Percentiles rank a stretch among this genome's conserved stretches.
Conservation (phyloP, 75 land plant species). For the Cryptomeria japonica region DNA sequence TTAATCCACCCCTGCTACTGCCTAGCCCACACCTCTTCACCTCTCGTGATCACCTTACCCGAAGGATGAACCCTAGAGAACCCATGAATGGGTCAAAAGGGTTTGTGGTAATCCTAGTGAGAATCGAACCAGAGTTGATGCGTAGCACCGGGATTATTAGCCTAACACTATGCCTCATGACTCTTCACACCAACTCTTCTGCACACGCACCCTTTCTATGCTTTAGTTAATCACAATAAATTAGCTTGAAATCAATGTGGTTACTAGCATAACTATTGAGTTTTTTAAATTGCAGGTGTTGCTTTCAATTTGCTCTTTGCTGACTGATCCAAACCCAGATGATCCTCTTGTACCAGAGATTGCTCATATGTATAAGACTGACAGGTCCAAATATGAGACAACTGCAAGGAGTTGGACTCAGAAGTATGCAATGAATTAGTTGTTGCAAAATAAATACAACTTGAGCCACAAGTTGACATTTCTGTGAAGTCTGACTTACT, state of each 20-base stretch:
- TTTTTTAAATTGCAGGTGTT: conserved; percentile 26
- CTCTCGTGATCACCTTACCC: too few species aligned
- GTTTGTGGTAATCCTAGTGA: too few species aligned
- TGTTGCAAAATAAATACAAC: conserved; percentile 5
- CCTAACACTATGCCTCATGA: too few species aligned
- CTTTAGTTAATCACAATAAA: neutral
- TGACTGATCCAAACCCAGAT: conserved; percentile 43
- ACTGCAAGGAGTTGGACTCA: conserved; percentile 46
- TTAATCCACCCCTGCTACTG: too few species aligned
- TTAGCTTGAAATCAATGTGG: neutral
- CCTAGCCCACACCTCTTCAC: too few species aligned
- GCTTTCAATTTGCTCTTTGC: conserved; percentile 37
- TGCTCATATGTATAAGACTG: conserved; percentile 39
- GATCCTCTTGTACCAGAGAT: conserved; percentile 48
- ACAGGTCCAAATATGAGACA: conserved; percentile 28
- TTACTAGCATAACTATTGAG: neutral
- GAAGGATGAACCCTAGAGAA: too few species aligned
- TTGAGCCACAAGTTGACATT: neutral
- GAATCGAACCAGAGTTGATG: too few species aligned
- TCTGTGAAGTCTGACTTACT: conserved; percentile 2
- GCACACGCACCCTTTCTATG: too few species aligned
- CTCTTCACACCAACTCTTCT: too few species aligned
- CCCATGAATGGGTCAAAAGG: too few species aligned
- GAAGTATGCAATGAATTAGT: conserved; percentile 39
- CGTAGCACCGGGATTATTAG: too few species aligned